A percentile compares a stretch with the other conserved stretches of the same genome.
phyloP scores from a whole-genome alignment of 768 basidiomycete species.

The Cyclocybe aegerita region DNA sequence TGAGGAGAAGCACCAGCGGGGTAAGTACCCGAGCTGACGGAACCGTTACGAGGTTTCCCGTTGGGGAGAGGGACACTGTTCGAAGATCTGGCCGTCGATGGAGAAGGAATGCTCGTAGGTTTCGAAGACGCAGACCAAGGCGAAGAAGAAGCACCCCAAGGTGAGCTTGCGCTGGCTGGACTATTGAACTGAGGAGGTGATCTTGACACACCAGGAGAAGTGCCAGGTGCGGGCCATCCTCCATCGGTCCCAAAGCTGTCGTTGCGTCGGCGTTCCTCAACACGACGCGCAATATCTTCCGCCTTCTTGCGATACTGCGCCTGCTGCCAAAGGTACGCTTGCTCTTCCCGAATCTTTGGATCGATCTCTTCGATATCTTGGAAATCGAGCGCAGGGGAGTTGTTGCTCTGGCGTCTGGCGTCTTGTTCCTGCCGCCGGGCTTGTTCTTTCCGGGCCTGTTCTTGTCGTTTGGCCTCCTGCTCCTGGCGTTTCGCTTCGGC shows the following conservation, averaged over 20 bases:
- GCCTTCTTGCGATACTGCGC: constrained; percentile 42
- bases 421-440: too few relatives aligned
- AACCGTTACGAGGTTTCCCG: constrained; percentile 30
- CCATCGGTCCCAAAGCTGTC: constrained; percentile 38
- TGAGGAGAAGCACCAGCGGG: constrained; percentile 23
- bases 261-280: constrained; percentile 47
- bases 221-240: constrained; percentile 28
- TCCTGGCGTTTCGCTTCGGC: constrained; percentile 14
- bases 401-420: too few relatives aligned
- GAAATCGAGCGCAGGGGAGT: too few relatives aligned
- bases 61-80: constrained; percentile 19
- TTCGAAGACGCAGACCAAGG: constrained; percentile 28
- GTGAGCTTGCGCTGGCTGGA: constrained; percentile 18
- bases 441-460: constrained; percentile 18
- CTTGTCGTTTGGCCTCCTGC: constrained; percentile 20
- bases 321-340: constrained; percentile 28
- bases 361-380: constrained; percentile 4
- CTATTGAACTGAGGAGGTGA: constrained; percentile 19
- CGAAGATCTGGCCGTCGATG: constrained; percentile 24
- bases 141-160: constrained; percentile 30
- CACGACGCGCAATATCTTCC: constrained; percentile 38
- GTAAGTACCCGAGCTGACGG: constrained; percentile 29
- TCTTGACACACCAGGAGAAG: constrained; percentile 20
- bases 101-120: constrained; percentile 23
- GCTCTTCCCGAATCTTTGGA: constrained; percentile 24